Evolutionary conservation across 2,329 filamentous ascomycete genomes (phyloP).

Genomic region (Monosporascus sp.): DNA sequence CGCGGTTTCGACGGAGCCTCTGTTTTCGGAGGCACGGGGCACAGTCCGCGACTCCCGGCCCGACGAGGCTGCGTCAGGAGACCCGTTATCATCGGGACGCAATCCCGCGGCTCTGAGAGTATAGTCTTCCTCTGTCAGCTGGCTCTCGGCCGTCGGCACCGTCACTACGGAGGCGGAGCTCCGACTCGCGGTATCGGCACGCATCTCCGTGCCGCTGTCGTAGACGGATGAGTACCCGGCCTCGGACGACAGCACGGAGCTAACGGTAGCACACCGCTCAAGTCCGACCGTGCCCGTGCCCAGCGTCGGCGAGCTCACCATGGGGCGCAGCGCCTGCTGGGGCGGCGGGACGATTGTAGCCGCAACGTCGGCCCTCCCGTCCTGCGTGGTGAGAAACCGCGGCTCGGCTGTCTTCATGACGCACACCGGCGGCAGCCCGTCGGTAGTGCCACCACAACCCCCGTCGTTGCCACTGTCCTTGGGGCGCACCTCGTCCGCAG

Average conservation of each 20-base stretch:
- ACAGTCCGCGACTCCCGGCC: slow-evolving; percentile 5
- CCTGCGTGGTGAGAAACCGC: slow-evolving; percentile 7
- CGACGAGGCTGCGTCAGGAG: neutral
- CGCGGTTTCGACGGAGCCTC: neutral
- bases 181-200: neutral
- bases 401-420: slow-evolving; percentile 9
- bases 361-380: slow-evolving; percentile 1
- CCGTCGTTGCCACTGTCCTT: neutral
- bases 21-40: slow-evolving; percentile 1
- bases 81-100: neutral
- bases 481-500: neutral
- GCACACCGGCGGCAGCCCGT: neutral
- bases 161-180: slow-evolving; percentile 9
- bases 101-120: neutral
- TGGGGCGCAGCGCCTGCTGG: slow-evolving; percentile 15
- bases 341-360: slow-evolving; percentile 14
- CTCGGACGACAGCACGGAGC: slow-evolving; percentile 21
- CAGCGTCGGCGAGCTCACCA: slow-evolving; percentile 17
- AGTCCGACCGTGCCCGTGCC: slow-evolving; percentile 3
- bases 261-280: slow-evolving; percentile 7
- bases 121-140: neutral
- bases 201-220: slow-evolving; percentile 20
- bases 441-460: neutral
- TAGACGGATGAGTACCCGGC: slow-evolving; percentile 24
- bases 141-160: slow-evolving; percentile 3